Evolutionary conservation across 2,329 filamentous ascomycete species (phyloP), one percentile per base, ranked within the genome.

Genomic region (Alternaria solani): DNA sequence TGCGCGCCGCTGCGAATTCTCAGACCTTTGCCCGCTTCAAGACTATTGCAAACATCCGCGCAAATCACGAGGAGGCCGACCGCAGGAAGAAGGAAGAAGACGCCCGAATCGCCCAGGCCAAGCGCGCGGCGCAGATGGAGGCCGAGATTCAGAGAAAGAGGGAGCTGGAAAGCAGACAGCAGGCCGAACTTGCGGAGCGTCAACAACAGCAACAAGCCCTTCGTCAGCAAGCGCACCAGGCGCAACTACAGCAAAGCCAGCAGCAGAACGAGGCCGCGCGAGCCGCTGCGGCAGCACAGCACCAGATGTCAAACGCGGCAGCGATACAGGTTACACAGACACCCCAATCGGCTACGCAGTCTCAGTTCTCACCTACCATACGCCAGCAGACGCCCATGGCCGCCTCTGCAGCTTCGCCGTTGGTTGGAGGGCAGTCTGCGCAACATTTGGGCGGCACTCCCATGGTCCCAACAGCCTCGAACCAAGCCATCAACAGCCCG

Each of bases 11-110:
- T 20, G 85, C 88, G n/a, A 86, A 90, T 3, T 96, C 96, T 70
- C 93, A 96, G 75, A 87, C 90, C 28, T 97, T 98, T 75, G 93
- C 95, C 68, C 88, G 91, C 38, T 98, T 97, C 79, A 97, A 97
- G 81, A 88, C 92, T 1, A 87, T 99, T 43, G 92, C 93, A 59
- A 91, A 92, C 59, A 96, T 97, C 69, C 92, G 90, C 74, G 83
- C 87, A 56, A 88, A 92, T 43, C 90, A 93, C 61, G 88, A 89
- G 26, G 92, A 96, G 75, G 91, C 89, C 73, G 89, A 89, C 66
- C 72, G 77, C 39, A 69, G 73, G 30, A 80, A 82, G 70, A 81
- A 80, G 65, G 80, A 81, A 54, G 79, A 81, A 60, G 86, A 90
- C 59, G 83, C 84, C 12, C 68, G 71, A 6, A 55, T 66, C 36